Percentiles rank a stretch among this genome's conserved stretches.
phyloP scores from a whole-genome alignment of 371 early-diverging fungal genomes.

The Mucor velutinosus region DNA sequence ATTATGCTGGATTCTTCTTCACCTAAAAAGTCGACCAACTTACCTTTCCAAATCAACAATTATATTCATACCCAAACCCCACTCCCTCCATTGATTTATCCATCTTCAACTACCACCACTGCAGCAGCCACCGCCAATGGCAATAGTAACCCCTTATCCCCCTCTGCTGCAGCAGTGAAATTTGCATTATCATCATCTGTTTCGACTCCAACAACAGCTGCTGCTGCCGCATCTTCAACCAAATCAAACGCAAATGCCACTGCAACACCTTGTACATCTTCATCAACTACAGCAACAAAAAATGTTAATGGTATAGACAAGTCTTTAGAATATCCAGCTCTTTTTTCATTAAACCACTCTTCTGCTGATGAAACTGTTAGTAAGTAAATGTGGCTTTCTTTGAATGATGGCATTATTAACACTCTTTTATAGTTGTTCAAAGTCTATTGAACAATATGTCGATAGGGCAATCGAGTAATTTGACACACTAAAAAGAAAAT shows the following conservation, averaged over 20 bases:
- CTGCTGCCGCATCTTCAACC: neutral
- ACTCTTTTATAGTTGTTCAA: conserved; percentile 23
- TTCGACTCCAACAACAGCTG: conserved; percentile 17
- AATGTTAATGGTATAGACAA: conserved; percentile 7
- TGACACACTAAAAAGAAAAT: conserved; percentile 10
- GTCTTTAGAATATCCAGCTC: conserved; percentile 22
- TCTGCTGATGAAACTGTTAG: conserved; percentile 31
- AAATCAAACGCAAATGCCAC: neutral
- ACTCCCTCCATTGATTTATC: conserved; percentile 30
- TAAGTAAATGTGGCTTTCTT: conserved; percentile 7
- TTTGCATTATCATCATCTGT: conserved; percentile 26
- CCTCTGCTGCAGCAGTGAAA: conserved; percentile 11
- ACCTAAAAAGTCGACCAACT: conserved; percentile 18
- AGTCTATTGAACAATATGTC: conserved; percentile 28
- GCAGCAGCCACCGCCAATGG: neutral
- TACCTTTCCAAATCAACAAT: conserved; percentile 24
- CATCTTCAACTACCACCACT: conserved; percentile 10
- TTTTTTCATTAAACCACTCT: conserved; percentile 28
- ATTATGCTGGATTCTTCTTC: conserved; percentile 24
- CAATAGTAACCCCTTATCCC: neutral
- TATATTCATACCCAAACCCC: conserved; percentile 22
- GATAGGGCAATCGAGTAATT: conserved; percentile 17
- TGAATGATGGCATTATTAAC: neutral
- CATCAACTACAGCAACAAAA: neutral
- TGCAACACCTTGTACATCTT: neutral